Conservation (phyloP, 2,329 filamentous ascomycete species). For the Zasmidium citrigriseum region DNA sequence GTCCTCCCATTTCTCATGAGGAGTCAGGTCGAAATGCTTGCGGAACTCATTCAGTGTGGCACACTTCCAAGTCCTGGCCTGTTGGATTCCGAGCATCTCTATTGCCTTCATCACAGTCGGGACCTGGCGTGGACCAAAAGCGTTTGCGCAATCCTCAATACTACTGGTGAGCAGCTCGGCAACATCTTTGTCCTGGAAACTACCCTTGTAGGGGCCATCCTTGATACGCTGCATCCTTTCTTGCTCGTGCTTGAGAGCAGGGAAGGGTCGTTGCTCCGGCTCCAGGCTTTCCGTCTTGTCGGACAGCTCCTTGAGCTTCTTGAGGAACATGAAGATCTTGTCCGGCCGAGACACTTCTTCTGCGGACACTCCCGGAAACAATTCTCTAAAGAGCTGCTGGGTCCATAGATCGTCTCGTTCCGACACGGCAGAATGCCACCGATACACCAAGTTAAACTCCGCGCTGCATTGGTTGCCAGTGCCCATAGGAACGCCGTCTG, state of each 20-base stretch:
- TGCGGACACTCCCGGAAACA: conserved; percentile 29
- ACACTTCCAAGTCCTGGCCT: conserved; percentile 63
- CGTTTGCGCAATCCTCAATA: conserved; percentile 63
- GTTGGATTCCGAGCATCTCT: conserved; percentile 64
- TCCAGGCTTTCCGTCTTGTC: conserved; percentile 28
- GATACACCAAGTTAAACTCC: conserved; percentile 57
- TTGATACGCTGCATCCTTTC: conserved; percentile 29
- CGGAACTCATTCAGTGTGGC: conserved; percentile 66
- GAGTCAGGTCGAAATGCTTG: conserved; percentile 61
- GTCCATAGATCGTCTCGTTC: conserved; percentile 49
- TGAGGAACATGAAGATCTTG: conserved; percentile 33
- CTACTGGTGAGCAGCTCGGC: conserved; percentile 56
- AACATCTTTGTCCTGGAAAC: conserved; percentile 60
- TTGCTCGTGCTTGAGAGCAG: conserved; percentile 33
- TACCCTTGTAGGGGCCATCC: conserved; percentile 46
- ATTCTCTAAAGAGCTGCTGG: conserved; percentile 38
- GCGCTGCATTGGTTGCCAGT: conserved; percentile 54
- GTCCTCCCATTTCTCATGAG: conserved; percentile 58
- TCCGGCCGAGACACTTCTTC: conserved; percentile 27
- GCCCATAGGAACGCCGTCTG: conserved; percentile 41
- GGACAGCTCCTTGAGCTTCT: conserved; percentile 30
- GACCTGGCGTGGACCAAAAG: conserved; percentile 61
- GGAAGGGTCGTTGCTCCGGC: conserved; percentile 36
- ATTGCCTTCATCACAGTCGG: conserved; percentile 60
- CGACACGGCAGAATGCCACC: conserved; percentile 51